Conservation (phyloP, 1,284 basidiomycete species). For the Leccinum holopus region DNA sequence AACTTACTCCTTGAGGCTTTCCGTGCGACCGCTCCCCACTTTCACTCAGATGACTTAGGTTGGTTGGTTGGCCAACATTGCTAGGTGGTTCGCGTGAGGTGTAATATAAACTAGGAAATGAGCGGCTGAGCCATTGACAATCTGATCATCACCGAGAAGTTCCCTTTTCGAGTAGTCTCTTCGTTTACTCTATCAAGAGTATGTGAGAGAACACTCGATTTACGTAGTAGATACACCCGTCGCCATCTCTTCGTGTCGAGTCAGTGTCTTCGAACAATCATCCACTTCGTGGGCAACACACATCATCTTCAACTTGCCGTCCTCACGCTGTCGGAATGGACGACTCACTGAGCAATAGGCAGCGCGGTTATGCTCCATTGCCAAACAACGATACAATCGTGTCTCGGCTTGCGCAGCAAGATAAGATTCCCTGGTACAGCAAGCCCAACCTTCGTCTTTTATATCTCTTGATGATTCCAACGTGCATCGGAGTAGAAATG, state of each 20-base stretch:
- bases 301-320: neutral
- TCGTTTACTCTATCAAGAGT: neutral
- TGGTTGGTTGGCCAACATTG: neutral
- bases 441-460: conserved; percentile 40
- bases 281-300: neutral
- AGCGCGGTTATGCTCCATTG: neutral
- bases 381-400: conserved; percentile 39
- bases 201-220: neutral
- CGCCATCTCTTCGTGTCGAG: neutral
- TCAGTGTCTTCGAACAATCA: neutral
- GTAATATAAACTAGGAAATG: neutral
- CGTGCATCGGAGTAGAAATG: conserved; percentile 62
- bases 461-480: conserved; percentile 52
- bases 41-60: neutral
- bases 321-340: conserved; percentile 7
- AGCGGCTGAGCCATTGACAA: neutral
- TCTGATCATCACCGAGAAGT: neutral
- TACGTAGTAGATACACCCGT: neutral
- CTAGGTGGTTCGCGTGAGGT: neutral
- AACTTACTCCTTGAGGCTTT: neutral
- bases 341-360: neutral
- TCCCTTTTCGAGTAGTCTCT: neutral
- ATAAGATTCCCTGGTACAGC: conserved; percentile 54
- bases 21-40: neutral
- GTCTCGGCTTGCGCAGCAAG: conserved; percentile 41